A percentile compares a stretch with the other conserved stretches of the same genome.
These are phyloP conservation scores for Nidula microcarpa DNA, from an alignment of 768 basidiomycete species.

Conservation along the genomic window DNA sequence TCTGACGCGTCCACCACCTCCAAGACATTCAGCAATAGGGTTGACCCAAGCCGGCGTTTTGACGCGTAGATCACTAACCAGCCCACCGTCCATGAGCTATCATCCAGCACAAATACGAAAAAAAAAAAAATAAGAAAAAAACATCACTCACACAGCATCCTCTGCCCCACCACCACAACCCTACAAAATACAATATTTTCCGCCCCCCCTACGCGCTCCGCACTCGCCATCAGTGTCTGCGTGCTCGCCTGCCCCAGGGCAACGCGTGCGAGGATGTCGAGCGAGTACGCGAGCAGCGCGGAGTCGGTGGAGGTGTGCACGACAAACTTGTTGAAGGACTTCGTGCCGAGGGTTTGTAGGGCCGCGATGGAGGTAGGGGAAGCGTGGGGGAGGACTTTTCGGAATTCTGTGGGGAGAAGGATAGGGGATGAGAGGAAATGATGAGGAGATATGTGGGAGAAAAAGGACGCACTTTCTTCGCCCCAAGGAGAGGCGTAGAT, in stretches of 20 bases:
- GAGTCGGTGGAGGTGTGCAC: conserved; percentile 61
- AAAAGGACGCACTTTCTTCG: conserved; percentile 45
- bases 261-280: conserved; percentile 65
- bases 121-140: not conserved
- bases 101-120: too few species aligned
- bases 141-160: conserved; percentile 49
- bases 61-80: conserved; percentile 70
- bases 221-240: conserved; percentile 48
- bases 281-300: conserved; percentile 60
- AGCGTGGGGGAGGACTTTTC: conserved; percentile 47
- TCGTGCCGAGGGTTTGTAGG: conserved; percentile 38
- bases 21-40: conserved; percentile 50
- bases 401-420: conserved; percentile 42
- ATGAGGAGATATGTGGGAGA: too few species aligned
- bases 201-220: conserved; percentile 58
- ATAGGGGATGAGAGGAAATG: not conserved
- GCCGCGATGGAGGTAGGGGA: conserved; percentile 55
- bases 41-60: conserved; percentile 58
- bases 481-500: conserved; percentile 62
- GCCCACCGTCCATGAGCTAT: not conserved
- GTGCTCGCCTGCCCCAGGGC: conserved; percentile 44
- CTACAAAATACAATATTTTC: conserved; percentile 62
- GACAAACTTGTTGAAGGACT: conserved; percentile 62
- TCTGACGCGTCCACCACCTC: conserved; percentile 49
- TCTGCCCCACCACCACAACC: conserved; percentile 48